Percentiles rank a stretch among this genome's conserved stretches.
phyloP scores from a whole-genome alignment of 2,329 filamentous ascomycete genomes.

The Colletotrichum sp. region DNA sequence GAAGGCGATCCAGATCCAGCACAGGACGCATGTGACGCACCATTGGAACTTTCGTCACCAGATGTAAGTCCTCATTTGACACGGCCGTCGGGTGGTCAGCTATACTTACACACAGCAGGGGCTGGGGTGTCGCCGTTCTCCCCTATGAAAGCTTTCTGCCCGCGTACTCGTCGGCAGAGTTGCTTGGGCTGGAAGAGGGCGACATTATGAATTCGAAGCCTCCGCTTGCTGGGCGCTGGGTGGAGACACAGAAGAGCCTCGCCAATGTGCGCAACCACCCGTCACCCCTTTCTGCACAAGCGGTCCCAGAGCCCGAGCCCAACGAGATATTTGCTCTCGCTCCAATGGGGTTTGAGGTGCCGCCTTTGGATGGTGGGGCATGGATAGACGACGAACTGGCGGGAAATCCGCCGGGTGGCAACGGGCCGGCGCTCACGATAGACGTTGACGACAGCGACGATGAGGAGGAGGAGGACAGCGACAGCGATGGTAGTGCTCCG shows the following conservation, averaged over 20 bases:
- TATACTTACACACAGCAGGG: slow-evolving; percentile 29
- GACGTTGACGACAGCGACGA: background rate
- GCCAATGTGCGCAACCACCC: slow-evolving; percentile 16
- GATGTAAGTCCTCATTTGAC: slow-evolving; percentile 1
- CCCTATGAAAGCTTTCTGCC: slow-evolving; percentile 47
- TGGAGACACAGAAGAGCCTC: slow-evolving; percentile 16
- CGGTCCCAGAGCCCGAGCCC: background rate
- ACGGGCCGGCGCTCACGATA: background rate
- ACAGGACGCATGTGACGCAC: background rate
- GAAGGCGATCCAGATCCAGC: slow-evolving; percentile 8
- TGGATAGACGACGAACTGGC: background rate
- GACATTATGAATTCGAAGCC: slow-evolving; percentile 10
- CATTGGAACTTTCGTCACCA: slow-evolving; percentile 21
- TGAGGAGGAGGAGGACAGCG: background rate
- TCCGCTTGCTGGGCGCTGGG: slow-evolving; percentile 2
- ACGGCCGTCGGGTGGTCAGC: too few relatives aligned
- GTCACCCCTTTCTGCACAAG: background rate
- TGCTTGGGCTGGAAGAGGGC: background rate
- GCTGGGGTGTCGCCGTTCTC: slow-evolving; percentile 56
- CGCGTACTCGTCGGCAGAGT: slow-evolving; percentile 25
- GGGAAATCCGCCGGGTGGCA: background rate
- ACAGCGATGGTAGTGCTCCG: background rate
- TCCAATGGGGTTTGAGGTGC: background rate
- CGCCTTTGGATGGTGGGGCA: background rate
- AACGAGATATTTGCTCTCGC: background rate